Evolutionary conservation across 805 yeast genomes (phyloP), one percentile per base, ranked within the genome.

Genomic region (Suhomyces kilbournensis): DNA sequence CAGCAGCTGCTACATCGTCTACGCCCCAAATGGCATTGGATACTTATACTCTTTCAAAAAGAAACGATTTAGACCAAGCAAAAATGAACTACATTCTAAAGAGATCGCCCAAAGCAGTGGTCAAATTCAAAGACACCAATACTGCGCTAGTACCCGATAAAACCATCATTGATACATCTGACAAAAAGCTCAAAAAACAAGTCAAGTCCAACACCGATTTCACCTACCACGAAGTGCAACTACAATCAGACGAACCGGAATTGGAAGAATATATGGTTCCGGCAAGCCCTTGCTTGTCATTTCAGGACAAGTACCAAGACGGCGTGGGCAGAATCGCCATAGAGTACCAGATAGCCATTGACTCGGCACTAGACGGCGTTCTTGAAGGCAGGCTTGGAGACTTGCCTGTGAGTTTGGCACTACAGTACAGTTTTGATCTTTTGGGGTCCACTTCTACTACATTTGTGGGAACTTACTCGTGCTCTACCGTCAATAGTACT

Each of bases 101-200:
- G n/a, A 52, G 52, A 10, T 45, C 52, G 17, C 61, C 54, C 4
- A 23, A 30, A 25, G 46, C 49, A 22, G 48, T 59, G 8, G 48
- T 61, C 12, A 5, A 50, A 9, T 59, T 62, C 51, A 56, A 52
- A 34, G 66, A 62, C 49, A 53, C 63, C 2, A 50, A 52, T 17
- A 60, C 65, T 1, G 45, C 56, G 6, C 48, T 62, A 20, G 58
- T 57, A 12, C 64, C 65, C 28, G 49, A 52, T 9, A 15, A 17
- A 14, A 52, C 39, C 10, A 53, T 52, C 9, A 23, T 56, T 6
- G 43, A 28, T 2, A 35, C 7, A 12, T 17, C 15, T 6, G 42
- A 45, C 12, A 45, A 42, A n/a, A 23, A 43, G 23, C 14, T 42
- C 15, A 34, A 38, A 15, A 12, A 22, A n/a, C 42, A 19, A 19